Base-by-base conservation (phyloP, 73 alveolate species). In the Paramecium sexaurelia region DNA sequence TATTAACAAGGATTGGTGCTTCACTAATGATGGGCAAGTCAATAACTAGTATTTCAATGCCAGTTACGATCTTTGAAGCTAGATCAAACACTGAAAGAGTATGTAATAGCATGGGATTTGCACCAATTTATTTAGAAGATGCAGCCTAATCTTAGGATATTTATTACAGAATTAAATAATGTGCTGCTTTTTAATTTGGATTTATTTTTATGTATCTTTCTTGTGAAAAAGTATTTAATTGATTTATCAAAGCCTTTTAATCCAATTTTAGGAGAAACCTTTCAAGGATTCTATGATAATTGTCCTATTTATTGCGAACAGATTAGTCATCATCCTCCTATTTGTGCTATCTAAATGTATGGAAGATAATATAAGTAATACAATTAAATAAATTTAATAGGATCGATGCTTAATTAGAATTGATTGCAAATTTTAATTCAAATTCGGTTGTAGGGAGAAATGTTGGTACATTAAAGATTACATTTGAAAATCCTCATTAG, bases 191-290 rank as follows among this genome's bases (percentile, higher is more conserved):
- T 85, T 87, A 85, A 8, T 85, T 95, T 7, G 91, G 97, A 36
- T 19, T 75, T 17, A 57, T 75, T 0, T 61, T 57, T 22, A 86
- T 51, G 67, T 86, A 86, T 51, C 84, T 94, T 10, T 75, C 89
- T 32, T 91, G 94, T 95, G 91, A 91, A 57, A 96, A 73, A 73
- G 87, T 73, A 73, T 32, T 13, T 5, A 35, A 35, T 29, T 32
- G 1, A 35, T 20, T 13, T 35, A 35, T 32, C 19, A 32, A 13
- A 96, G 94, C 98, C 99, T 4, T 96, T 96, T 93, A 96, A 95
- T 85, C 99, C 99, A 13, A 95, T 96, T 84, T 66, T 96, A 15
- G 99, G 99, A 11, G 99, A 96, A 78, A 96, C 99, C 27, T 96
- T 45, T 91, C 91, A 96, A 88, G 97, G 97, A 7, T 88, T 68